Base-by-base conservation (phyloP, 768 basidiomycete genomes). In the Ephemerocybe angulata region DNA sequence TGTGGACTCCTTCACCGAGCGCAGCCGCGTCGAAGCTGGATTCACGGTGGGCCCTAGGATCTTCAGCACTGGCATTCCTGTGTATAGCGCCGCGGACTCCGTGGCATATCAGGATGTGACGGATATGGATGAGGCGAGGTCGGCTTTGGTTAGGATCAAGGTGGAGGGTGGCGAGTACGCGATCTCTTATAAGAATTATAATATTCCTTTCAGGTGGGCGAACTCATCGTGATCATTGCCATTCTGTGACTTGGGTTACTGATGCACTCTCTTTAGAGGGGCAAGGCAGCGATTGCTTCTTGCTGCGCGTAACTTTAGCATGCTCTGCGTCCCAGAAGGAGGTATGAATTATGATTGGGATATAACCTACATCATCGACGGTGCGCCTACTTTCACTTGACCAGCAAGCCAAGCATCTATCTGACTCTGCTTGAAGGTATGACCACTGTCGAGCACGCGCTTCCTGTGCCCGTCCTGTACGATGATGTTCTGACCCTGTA, bases 331-430 rank as follows among this genome's bases (percentile, higher is more conserved):
- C 4, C 87, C 87, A 0, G 87, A 89, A 67, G 87, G 87, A 35
- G 88, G 88, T 8, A 87, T 88, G 87, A 87, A 86, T 62, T 82
- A 76, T 27, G 87, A 90, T 61, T 90, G 88, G 88, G 87, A 89
- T 60, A 67, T 83, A 59, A 87, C 88, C 0, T 90, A 88, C 60
- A 87, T 89, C 53, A 70, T 87, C n/a, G 88, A 90, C 61, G 88
- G 87, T 83, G 55, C 55, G 71, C 58, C n/a, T 21, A 33, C 33
- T 24, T 31, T 29, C 5, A 31, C 31, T 21, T 30, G 44, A 22
- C 12, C 24, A 55, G 54, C 42, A 48, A 46, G 27, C 3, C 40
- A 11, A 35, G 41, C 11, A 7, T n/a, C 44, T 21, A 44, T n/a
- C 21, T 29, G 33, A 30, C n/a, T 12, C 13, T 41, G 29, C 50